Evolutionary conservation across 1,139 yeast species (phyloP).

Genomic region (Candida neerlandica): DNA sequence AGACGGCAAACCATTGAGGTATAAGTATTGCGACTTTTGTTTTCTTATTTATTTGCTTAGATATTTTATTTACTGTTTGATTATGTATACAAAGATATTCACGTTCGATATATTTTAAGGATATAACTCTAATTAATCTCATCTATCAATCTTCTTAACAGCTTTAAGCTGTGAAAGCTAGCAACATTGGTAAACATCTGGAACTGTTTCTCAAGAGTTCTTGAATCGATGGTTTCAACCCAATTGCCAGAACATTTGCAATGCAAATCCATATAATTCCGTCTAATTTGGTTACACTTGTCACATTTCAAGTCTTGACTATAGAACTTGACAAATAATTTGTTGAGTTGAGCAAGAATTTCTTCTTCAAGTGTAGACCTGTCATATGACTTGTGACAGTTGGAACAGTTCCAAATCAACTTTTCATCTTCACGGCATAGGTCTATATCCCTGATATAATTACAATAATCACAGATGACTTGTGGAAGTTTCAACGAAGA

Average conservation of each 20-base stretch:
- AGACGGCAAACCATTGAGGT: constrained; percentile 9
- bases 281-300: constrained; percentile 71
- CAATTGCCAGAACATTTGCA: constrained; percentile 91
- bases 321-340: constrained; percentile 60
- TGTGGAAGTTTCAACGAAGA: constrained; percentile 66
- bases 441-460: constrained; percentile 73
- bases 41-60: too few species aligned
- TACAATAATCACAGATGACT: constrained; percentile 80
- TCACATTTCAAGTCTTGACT: constrained; percentile 81
- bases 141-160: constrained; percentile 53
- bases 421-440: constrained; percentile 67
- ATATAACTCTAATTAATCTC: constrained; percentile 20
- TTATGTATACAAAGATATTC: background rate
- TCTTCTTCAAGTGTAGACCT: constrained; percentile 76
- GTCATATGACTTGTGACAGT: constrained; percentile 68
- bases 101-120: background rate
- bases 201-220: constrained; percentile 47
- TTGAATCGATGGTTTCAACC: constrained; percentile 58
- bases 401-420: constrained; percentile 65
- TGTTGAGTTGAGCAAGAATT: constrained; percentile 64
- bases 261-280: constrained; percentile 69
- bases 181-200: constrained; percentile 62
- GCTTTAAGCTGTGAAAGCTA: constrained; percentile 57
- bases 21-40: background rate
- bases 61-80: background rate